Evolutionary conservation across 805 yeast species (phyloP).

Genomic region (Myxozyma melibiosi): DNA sequence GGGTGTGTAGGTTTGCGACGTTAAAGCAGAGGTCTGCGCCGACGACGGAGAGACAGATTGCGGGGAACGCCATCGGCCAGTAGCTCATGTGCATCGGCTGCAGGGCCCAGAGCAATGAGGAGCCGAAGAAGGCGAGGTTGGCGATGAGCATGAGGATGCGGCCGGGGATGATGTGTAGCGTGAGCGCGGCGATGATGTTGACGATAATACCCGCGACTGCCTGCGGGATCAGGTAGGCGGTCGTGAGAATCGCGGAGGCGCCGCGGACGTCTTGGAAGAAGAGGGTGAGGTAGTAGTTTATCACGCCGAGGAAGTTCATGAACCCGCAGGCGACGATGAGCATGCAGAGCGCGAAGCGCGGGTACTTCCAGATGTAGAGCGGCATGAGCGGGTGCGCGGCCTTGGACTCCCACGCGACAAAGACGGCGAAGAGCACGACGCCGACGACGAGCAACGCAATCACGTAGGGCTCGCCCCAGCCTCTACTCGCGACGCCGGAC

Average conservation of each 20-base stretch:
- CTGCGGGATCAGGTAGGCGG: conserved; percentile 50
- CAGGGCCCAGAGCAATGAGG: conserved; percentile 50
- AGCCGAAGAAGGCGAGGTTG: conserved; percentile 42
- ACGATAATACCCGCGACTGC: conserved; percentile 48
- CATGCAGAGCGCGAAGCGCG: conserved; percentile 47
- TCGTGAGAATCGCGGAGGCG: conserved; percentile 47
- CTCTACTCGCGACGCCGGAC: conserved; percentile 45
- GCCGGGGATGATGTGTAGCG: conserved; percentile 52
- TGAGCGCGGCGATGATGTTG: conserved; percentile 51
- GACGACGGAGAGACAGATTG: conserved; percentile 46
- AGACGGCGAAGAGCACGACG: conserved; percentile 41
- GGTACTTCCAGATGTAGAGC: conserved; percentile 46
- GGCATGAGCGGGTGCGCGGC: conserved; percentile 52
- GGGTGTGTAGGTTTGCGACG: conserved; percentile 48
- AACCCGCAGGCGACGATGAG: conserved; percentile 44
- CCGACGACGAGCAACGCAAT: conserved; percentile 50
- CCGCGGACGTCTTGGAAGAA: conserved; percentile 48
- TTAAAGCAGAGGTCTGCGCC: conserved; percentile 55
- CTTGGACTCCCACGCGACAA: conserved; percentile 46
- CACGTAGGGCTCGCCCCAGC: conserved; percentile 54
- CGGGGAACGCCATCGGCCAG: conserved; percentile 53
- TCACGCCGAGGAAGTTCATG: conserved; percentile 49
- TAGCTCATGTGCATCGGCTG: conserved; percentile 44
- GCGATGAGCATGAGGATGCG: conserved; percentile 46
- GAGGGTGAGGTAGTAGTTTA: conserved; percentile 46